Base-by-base conservation (phyloP, 257 asterid species). In the Ilex aquifolium region DNA sequence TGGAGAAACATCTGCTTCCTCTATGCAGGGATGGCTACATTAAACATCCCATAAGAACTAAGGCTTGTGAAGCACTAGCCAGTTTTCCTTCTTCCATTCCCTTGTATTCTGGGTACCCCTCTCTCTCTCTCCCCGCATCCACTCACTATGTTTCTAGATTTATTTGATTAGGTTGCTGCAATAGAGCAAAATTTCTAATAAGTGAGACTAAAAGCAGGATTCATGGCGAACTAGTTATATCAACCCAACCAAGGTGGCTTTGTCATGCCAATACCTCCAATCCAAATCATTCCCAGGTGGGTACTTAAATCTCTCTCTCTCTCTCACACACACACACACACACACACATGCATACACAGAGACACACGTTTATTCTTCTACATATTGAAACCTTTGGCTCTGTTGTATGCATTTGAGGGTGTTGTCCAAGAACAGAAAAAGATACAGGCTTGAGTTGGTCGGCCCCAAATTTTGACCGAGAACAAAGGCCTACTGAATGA, bases 181-280 rank as follows among this genome's bases (percentile, higher is more conserved):
- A 48, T 31, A 7, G 14, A 48, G 11, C 42, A 21, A 11, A 13
- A 3, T 4, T n/a, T 32, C 29, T 59, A 31, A 48, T 27, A 9
- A 11, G 9, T 59, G 32, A 51, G 48, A 16, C 65, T 53, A 30
- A 39, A 58, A 73, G 2, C 77, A 88, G 98, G 74, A 73, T 88
- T 80, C 96, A 82, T 70, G 98, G 95, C 48, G 98, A 91, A 21
- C 94, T 83, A 40, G 91, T 88, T 59, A 77, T 86, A 36, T 79
- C 95, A 39, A 80, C 78, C 53, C 71, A 77, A 70, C 73, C 96
- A n/a, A 74, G 66, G 74, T 91, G 98, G 98, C 59, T 69, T 52
- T 46, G 44, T 17, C 72, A 69, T 72, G 60, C 66, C 59, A 64
- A 59, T 50, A 60, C 69, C 70, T 72, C 79, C 58, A 67, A 65